Conservation (phyloP, 2,329 filamentous ascomycete genomes). For the Arachnomyces sp. region DNA sequence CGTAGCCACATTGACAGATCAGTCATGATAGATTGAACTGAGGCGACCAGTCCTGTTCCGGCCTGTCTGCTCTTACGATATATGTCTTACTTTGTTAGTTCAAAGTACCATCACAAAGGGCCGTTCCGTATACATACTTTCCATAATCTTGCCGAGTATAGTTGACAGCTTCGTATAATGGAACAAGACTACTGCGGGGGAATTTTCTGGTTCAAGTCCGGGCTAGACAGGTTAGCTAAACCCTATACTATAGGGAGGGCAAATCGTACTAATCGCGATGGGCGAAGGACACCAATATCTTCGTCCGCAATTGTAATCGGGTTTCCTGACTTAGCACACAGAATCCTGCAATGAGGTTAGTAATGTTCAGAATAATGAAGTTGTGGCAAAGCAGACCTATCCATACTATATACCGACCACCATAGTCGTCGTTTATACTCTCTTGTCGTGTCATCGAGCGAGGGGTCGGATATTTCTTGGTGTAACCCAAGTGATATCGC, state of each 20-base stretch:
- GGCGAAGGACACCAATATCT: slow-evolving; percentile 42
- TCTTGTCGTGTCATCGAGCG: slow-evolving; percentile 34
- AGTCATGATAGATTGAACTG: slow-evolving; percentile 45
- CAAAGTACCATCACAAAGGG: not conserved
- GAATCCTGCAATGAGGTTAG: slow-evolving; percentile 26
- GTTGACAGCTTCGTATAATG: slow-evolving; percentile 48
- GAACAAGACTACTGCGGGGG: slow-evolving; percentile 42
- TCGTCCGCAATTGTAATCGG: slow-evolving; percentile 50
- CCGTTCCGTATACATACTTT: slow-evolving; percentile 16
- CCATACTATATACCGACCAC: slow-evolving; percentile 52
- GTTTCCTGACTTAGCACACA: slow-evolving; percentile 49
- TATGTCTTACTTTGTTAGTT: slow-evolving; percentile 28
- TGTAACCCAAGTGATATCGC: slow-evolving; percentile 51
- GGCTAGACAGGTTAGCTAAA: slow-evolving; percentile 15
- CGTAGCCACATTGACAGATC: slow-evolving; percentile 46
- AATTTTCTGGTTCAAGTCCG: slow-evolving; percentile 31
- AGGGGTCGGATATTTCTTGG: slow-evolving; percentile 40
- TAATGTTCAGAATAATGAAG: not conserved
- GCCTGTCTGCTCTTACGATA: slow-evolving; percentile 44
- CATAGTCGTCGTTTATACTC: slow-evolving; percentile 48
- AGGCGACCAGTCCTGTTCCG: slow-evolving; percentile 41
- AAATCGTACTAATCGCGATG: slow-evolving; percentile 21
- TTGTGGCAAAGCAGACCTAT: slow-evolving; percentile 26
- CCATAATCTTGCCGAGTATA: slow-evolving; percentile 45
- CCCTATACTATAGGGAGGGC: slow-evolving; percentile 11